Evolutionary conservation across 768 basidiomycete species (phyloP).

Genomic region (Leccinum truebloodii): DNA sequence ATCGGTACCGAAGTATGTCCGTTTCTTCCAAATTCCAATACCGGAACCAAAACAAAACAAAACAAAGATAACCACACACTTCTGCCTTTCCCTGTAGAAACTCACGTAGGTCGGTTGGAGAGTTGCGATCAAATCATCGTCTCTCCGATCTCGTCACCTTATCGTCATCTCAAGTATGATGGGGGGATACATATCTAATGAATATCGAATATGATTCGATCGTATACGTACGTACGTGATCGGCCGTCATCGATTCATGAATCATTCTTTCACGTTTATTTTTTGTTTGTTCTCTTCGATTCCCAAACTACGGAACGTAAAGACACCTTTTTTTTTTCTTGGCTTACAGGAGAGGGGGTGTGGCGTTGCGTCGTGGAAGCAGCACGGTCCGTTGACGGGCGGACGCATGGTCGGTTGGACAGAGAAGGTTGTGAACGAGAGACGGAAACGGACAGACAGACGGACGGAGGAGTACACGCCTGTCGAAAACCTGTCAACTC

Average conservation of each 20-base stretch:
- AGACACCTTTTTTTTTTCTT: neutral
- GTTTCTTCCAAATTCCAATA: neutral
- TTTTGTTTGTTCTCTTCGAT: neutral
- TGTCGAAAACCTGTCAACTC: neutral
- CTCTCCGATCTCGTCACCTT: no score
- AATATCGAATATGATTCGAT: neutral
- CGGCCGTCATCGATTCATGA: neutral
- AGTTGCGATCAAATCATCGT: no score
- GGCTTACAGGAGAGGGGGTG: neutral
- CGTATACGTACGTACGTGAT: neutral
- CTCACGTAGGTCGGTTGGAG: neutral
- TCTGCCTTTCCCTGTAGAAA: neutral
- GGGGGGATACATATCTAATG: no score
- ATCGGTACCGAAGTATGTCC: neutral
- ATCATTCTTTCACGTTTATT: neutral
- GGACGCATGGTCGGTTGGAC: neutral
- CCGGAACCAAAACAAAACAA: neutral
- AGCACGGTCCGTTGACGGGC: neutral
- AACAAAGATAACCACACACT: no score
- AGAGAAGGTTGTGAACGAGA: neutral
- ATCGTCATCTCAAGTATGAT: no score
- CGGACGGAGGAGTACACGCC: neutral
- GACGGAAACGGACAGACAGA: neutral
- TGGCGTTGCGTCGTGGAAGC: conserved; percentile 13
- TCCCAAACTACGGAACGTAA: neutral